A percentile compares a stretch with the other conserved stretches of the same genome.
These are phyloP conservation scores for Leccinum variicolor DNA, from an alignment of 768 basidiomycete genomes.

Conservation along the genomic window DNA sequence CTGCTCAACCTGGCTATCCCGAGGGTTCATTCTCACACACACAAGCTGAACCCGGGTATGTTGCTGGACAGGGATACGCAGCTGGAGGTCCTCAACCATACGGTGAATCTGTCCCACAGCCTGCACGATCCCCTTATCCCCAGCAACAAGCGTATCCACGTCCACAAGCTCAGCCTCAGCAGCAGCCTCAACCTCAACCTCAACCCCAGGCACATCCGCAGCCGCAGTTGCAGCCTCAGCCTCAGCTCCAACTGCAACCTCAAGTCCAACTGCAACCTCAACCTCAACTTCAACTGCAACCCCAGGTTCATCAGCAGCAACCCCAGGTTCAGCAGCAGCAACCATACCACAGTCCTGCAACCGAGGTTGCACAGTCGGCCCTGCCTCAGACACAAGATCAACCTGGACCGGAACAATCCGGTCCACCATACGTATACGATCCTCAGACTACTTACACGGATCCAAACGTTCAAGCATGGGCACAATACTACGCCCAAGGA, in stretches of 20 bases:
- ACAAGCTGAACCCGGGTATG: constrained; percentile 24
- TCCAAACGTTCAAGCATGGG: constrained; percentile 84
- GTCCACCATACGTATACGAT: constrained; percentile 56
- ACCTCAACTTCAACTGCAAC: constrained; percentile 24
- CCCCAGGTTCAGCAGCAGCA: constrained; percentile 30
- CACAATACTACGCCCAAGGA: constrained; percentile 79
- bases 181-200: constrained; percentile 18
- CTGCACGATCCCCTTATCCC: constrained; percentile 30
- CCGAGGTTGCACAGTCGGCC: constrained; percentile 5
- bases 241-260: constrained; percentile 31
- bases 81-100: constrained; percentile 21
- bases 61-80: constrained; percentile 20
- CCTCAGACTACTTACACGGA: constrained; percentile 69
- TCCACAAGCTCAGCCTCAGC: constrained; percentile 38
- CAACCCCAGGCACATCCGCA: constrained; percentile 16
- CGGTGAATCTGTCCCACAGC: constrained; percentile 20
- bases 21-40: constrained; percentile 28
- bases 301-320: constrained; percentile 30
- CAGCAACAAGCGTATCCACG: constrained; percentile 32
- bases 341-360: constrained; percentile 9
- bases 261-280: constrained; percentile 35
- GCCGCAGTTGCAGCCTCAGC: constrained; percentile 27
- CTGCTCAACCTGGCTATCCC: constrained; percentile 19
- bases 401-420: constrained; percentile 23
- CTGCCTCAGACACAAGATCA: constrained; percentile 16